Conservation (phyloP, 2,329 filamentous ascomycete genomes). For the Penicillium sp. region DNA sequence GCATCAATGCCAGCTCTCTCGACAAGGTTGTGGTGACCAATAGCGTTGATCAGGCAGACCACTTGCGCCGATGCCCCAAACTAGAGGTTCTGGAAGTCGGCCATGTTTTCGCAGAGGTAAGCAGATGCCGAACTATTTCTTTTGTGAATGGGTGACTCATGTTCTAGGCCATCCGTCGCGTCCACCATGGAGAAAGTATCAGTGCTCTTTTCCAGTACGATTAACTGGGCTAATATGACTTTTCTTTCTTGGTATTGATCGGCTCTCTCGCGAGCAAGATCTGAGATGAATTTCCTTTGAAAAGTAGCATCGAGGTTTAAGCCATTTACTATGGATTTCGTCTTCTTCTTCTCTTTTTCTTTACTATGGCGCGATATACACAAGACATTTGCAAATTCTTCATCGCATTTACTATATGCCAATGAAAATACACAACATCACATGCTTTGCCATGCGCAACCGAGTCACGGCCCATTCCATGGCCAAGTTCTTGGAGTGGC, state of each 20-base stretch:
- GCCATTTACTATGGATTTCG: slow-evolving; percentile 21
- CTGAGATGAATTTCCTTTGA: slow-evolving; percentile 20
- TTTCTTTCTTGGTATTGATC: slow-evolving; percentile 14
- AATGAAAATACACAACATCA: slow-evolving; percentile 28
- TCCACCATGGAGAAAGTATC: slow-evolving; percentile 97
- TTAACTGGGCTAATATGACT: slow-evolving; percentile 42
- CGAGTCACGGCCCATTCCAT: background rate
- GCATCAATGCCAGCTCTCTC: slow-evolving; percentile 89
- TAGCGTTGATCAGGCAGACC: slow-evolving; percentile 86
- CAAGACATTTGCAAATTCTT: slow-evolving; percentile 28
- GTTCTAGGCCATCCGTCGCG: slow-evolving; percentile 79
- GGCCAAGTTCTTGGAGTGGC: background rate
- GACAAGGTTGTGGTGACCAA: slow-evolving; percentile 97
- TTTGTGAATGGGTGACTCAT: slow-evolving; percentile 31
- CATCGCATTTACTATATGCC: slow-evolving; percentile 24
- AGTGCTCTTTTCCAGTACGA: slow-evolving; percentile 91
- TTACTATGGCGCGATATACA: slow-evolving; percentile 18
- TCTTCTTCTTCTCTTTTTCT: slow-evolving; percentile 15
- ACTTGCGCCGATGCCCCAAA: slow-evolving; percentile 79
- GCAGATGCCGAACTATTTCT: slow-evolving; percentile 22
- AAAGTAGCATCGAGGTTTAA: slow-evolving; percentile 27
- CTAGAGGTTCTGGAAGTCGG: slow-evolving; percentile 91
- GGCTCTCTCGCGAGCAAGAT: slow-evolving; percentile 18
- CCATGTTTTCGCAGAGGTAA: slow-evolving; percentile 83
- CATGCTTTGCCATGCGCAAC: slow-evolving; percentile 20